These are phyloP conservation scores for Prunus fruticosa DNA, from an alignment of 306 rosid species.

Conservation along the genomic window DNA sequence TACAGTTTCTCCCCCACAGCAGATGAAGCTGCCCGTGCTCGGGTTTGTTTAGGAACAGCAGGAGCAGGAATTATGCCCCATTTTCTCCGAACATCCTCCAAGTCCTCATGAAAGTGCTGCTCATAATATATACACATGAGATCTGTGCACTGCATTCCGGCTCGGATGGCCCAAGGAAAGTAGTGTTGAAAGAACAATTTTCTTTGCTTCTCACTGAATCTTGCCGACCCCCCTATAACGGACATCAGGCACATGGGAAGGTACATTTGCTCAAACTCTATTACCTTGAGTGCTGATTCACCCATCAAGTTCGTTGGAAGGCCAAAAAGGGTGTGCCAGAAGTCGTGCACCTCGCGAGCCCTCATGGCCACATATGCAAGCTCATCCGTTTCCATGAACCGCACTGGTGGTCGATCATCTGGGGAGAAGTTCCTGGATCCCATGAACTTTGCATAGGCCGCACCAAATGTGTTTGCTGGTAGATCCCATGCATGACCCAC, in stretches of 20 bases:
- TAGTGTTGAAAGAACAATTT: conserved; percentile 75
- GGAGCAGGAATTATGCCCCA: conserved; percentile 79
- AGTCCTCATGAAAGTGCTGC: conserved; percentile 74
- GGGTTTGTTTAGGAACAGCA: conserved; percentile 32
- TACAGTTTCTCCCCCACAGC: neutral
- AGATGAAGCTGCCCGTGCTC: conserved; percentile 7
- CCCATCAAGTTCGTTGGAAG: conserved; percentile 93
- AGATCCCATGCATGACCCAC: conserved; percentile 90
- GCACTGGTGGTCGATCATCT: conserved; percentile 88
- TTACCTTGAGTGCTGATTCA: conserved; percentile 82
- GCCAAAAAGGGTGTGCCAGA: conserved; percentile 87
- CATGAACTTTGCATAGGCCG: conserved; percentile 91
- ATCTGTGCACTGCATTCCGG: conserved; percentile 77
- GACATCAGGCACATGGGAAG: conserved; percentile 83
- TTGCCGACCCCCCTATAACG: conserved; percentile 66
- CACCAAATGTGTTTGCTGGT: conserved; percentile 78
- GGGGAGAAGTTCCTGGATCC: conserved; percentile 96
- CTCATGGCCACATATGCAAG: conserved; percentile 80
- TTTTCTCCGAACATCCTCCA: conserved; percentile 71
- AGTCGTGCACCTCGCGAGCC: conserved; percentile 94
- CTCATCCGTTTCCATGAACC: conserved; percentile 86
- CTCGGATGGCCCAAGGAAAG: conserved; percentile 85
- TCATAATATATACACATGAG: conserved; percentile 87
- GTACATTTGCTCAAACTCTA: conserved; percentile 83
- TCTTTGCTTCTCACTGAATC: conserved; percentile 78